Evolutionary conservation across 2,329 filamentous ascomycete species (phyloP).

Genomic region (Colletotrichum lini): DNA sequence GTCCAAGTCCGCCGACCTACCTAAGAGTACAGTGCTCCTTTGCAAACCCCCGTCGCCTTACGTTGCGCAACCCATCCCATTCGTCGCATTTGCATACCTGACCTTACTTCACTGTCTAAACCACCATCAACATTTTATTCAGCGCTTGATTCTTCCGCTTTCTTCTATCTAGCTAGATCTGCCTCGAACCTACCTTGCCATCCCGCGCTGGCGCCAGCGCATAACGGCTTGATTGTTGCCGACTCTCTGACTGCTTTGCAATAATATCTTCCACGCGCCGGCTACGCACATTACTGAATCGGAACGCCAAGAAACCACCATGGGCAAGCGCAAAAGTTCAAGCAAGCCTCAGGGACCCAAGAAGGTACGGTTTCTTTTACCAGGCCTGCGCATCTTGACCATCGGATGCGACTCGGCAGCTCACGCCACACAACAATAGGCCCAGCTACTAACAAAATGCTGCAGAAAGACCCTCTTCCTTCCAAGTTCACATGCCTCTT

Average conservation of each 20-base stretch:
- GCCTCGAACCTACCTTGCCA: not conserved
- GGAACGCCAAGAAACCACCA: conserved; percentile 46
- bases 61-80: conserved; percentile 14
- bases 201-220: not conserved
- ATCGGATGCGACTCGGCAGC: not conserved
- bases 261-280: conserved; percentile 15
- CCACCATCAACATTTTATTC: not conserved
- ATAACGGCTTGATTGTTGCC: not conserved
- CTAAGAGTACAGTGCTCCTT: not conserved
- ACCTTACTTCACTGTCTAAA: not conserved
- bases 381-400: not conserved
- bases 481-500: conserved; percentile 97
- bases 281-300: conserved; percentile 7
- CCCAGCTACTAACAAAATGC: conserved; percentile 1
- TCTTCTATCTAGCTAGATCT: not conserved
- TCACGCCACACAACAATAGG: not conserved
- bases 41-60: conserved; percentile 7
- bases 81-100: not conserved
- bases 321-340: conserved; percentile 95
- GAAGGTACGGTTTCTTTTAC: conserved; percentile 70
- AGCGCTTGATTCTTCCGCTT: not conserved
- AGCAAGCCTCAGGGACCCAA: conserved; percentile 85
- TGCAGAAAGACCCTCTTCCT: conserved; percentile 77
- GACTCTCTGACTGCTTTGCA: not conserved
- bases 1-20: not conserved